Evolutionary conservation across 345 rosid genomes (phyloP).

Genomic region (Dovyalis caffra): DNA sequence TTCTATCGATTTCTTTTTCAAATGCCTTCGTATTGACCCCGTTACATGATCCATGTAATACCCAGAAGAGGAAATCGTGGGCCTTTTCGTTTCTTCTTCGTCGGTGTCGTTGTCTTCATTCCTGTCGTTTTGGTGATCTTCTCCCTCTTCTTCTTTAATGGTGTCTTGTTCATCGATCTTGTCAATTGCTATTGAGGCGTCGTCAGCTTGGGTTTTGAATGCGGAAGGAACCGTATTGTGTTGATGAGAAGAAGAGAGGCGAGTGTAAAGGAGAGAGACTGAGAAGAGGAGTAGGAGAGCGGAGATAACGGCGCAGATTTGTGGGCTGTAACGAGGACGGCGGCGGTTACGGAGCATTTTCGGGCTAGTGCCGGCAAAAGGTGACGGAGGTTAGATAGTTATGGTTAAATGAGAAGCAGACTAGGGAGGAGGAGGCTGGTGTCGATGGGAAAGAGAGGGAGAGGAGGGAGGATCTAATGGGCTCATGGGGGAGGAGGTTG

Average conservation of each 20-base stretch:
- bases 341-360: conserved; percentile 61
- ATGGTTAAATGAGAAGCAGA: too few species aligned
- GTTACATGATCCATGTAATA: conserved; percentile 71
- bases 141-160: conserved; percentile 28
- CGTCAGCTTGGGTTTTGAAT: conserved; percentile 11
- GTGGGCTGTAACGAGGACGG: conserved; percentile 74
- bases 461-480: too few species aligned
- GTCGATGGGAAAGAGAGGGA: too few species aligned
- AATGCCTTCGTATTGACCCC: conserved; percentile 59
- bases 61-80: conserved; percentile 39
- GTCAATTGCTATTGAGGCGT: conserved; percentile 24
- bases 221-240: neutral
- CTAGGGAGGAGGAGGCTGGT: too few species aligned
- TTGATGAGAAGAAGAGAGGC: conserved; percentile 62
- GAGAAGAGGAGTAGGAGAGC: conserved; percentile 82
- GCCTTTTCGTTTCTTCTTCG: conserved; percentile 26
- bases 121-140: conserved; percentile 22
- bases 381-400: neutral
- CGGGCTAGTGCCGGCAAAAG: neutral
- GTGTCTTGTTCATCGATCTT: conserved; percentile 82
- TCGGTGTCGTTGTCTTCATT: conserved; percentile 29
- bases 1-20: conserved; percentile 64
- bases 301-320: conserved; percentile 62
- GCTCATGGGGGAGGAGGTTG: too few species aligned
- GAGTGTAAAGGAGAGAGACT: conserved; percentile 79